Evolutionary conservation across 257 asterid genomes (phyloP).

Genomic region (Solanum ossicruentum): DNA sequence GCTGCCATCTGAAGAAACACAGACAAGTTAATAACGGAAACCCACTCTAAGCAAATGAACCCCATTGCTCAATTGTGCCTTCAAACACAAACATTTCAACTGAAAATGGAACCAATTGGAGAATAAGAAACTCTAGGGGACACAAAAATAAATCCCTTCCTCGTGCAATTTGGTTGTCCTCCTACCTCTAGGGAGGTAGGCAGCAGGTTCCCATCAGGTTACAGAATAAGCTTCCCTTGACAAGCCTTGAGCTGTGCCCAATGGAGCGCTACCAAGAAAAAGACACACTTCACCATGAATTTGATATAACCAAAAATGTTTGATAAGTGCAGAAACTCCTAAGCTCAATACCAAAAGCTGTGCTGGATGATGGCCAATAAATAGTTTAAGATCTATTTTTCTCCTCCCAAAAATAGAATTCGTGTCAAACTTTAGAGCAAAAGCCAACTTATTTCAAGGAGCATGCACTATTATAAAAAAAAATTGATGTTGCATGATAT

Average conservation of each 20-base stretch:
- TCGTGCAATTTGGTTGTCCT: slow-evolving; percentile 26
- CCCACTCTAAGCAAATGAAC: background rate
- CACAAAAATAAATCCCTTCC: slow-evolving; percentile 13
- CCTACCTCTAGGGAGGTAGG: slow-evolving; percentile 83
- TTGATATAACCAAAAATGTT: background rate
- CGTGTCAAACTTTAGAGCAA: background rate
- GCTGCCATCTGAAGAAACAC: slow-evolving; percentile 76
- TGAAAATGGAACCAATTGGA: background rate
- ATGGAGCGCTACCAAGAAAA: slow-evolving; percentile 57
- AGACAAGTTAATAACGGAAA: slow-evolving; percentile 1
- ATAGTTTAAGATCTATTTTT: background rate
- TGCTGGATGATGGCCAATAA: background rate
- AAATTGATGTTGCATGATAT: background rate
- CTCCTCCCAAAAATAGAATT: background rate
- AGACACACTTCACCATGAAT: slow-evolving; percentile 33
- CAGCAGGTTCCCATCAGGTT: slow-evolving; percentile 79
- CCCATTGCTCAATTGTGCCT: slow-evolving; percentile 5
- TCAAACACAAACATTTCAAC: slow-evolving; percentile 13
- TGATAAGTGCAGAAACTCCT: background rate
- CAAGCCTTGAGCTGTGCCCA: slow-evolving; percentile 59
- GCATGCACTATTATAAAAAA: background rate
- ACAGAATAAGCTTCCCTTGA: slow-evolving; percentile 49
- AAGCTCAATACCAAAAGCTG: background rate
- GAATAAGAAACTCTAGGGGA: slow-evolving; percentile 4
- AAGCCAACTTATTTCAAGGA: background rate